A percentile compares a stretch with the other conserved stretches of the same genome.
phyloP scores from a whole-genome alignment of 202 grass and related monocot genomes.

The Carex arenaria region DNA sequence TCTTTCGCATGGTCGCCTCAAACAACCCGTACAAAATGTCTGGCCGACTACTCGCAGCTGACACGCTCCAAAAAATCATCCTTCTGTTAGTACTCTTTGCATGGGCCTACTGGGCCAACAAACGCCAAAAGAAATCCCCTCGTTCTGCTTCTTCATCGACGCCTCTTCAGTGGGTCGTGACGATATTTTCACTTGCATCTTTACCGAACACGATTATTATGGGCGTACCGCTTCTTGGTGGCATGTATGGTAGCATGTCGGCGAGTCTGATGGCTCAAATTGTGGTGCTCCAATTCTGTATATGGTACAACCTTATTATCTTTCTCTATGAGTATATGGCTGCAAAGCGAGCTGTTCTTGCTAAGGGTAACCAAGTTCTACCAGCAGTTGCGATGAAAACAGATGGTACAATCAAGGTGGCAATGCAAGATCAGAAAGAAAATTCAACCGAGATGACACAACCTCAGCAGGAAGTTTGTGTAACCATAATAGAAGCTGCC shows the following conservation, averaged over 20 bases:
- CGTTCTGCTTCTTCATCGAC: background rate
- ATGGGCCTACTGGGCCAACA: slow-evolving; percentile 33
- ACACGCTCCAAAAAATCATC: slow-evolving; percentile 70
- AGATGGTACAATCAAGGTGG: background rate
- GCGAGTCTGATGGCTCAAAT: slow-evolving; percentile 69
- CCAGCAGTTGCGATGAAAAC: background rate
- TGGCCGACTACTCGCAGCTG: slow-evolving; percentile 59
- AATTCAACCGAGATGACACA: slow-evolving; percentile 34
- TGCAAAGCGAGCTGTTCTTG: background rate
- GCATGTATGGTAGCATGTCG: slow-evolving; percentile 65
- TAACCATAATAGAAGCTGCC: background rate
- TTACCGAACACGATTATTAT: slow-evolving; percentile 96
- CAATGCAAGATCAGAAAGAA: background rate
- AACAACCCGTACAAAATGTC: slow-evolving; percentile 81
- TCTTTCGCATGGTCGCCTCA: slow-evolving; percentile 71
- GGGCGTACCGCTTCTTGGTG: slow-evolving; percentile 68
- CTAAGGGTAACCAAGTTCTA: background rate
- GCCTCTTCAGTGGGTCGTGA: slow-evolving; percentile 65
- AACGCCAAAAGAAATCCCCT: background rate
- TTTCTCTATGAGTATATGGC: slow-evolving; percentile 85
- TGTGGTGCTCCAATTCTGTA: slow-evolving; percentile 67
- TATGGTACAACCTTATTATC: slow-evolving; percentile 87
- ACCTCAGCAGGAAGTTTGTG: background rate
- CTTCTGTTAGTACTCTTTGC: slow-evolving; percentile 48
- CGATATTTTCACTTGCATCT: slow-evolving; percentile 60